phyloP scores from a whole-genome alignment of 805 yeast genomes.

The Wickerhamomyces silvicola region DNA sequence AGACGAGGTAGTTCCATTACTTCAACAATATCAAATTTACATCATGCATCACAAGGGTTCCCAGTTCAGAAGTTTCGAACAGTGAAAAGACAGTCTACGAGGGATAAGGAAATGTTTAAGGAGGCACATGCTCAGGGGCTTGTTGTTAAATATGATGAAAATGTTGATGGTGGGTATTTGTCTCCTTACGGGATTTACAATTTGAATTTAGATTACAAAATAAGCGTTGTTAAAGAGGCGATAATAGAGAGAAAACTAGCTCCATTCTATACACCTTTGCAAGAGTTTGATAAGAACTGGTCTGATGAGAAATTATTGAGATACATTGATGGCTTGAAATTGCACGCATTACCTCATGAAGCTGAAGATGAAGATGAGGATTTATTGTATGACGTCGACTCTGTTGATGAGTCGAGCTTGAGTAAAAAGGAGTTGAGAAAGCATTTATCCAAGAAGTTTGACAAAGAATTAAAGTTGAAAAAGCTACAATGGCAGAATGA shows the following conservation, averaged over 20 bases:
- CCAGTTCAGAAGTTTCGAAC: conserved; percentile 2
- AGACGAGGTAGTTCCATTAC: conserved; percentile 13
- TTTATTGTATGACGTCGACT: conserved; percentile 50
- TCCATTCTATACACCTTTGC: conserved; percentile 87
- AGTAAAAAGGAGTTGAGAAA: conserved; percentile 40
- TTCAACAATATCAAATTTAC: conserved; percentile 8
- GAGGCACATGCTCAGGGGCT: conserved; percentile 52
- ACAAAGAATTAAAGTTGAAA: conserved; percentile 33
- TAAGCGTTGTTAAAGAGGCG: conserved; percentile 62
- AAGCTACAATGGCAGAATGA: conserved; percentile 30
- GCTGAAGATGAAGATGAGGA: conserved; percentile 58
- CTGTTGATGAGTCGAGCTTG: conserved; percentile 36
- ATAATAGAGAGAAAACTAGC: conserved; percentile 70
- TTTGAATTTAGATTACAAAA: conserved; percentile 64
- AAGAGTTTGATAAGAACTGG: conserved; percentile 72
- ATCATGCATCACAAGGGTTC: conserved; percentile 2
- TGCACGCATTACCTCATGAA: conserved; percentile 47
- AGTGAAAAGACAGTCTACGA: conserved; percentile 34
- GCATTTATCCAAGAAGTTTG: conserved; percentile 29
- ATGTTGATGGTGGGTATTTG: conserved; percentile 89
- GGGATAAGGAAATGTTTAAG: conserved; percentile 46
- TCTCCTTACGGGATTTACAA: conserved; percentile 90
- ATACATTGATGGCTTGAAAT: conserved; percentile 40
- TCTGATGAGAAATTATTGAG: conserved; percentile 58
- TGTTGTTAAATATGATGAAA: conserved; percentile 56